Conservation (phyloP, 2,329 filamentous ascomycete genomes). For the Cytospora piceicola region DNA sequence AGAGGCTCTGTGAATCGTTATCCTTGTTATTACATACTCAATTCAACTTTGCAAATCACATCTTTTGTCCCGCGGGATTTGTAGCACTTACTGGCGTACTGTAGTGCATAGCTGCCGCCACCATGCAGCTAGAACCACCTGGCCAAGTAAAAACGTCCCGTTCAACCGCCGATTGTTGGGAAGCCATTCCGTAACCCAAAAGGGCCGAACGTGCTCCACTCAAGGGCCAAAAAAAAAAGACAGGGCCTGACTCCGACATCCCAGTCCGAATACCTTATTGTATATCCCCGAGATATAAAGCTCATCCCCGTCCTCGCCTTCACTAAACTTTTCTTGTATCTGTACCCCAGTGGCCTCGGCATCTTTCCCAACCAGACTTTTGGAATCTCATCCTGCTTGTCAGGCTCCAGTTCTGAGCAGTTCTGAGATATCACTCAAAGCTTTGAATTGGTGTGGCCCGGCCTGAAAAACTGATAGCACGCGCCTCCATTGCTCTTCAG, state of each 20-base stretch:
- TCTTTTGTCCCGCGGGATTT: too few species aligned
- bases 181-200: slow-evolving; percentile 4
- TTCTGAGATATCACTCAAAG: not conserved
- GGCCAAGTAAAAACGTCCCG: too few species aligned
- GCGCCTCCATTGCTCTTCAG: slow-evolving; percentile 56
- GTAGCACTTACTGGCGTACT: too few species aligned
- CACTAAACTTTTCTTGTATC: too few species aligned
- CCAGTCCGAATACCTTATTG: not conserved
- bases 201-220: slow-evolving; percentile 2
- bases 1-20: too few species aligned
- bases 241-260: not conserved
- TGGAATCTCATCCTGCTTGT: not conserved
- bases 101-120: too few species aligned
- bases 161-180: slow-evolving; percentile 3
- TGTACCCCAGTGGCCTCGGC: not conserved
- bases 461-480: slow-evolving; percentile 53
- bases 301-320: too few species aligned
- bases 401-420: not conserved
- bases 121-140: too few species aligned
- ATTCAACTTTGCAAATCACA: too few species aligned
- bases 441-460: not conserved
- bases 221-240: not conserved
- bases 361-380: not conserved
- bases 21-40: too few species aligned
- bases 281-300: too few species aligned